Evolutionary conservation across 352 stramenopile genomes (phyloP).

Genomic region (Phytophthora pistaciae): DNA sequence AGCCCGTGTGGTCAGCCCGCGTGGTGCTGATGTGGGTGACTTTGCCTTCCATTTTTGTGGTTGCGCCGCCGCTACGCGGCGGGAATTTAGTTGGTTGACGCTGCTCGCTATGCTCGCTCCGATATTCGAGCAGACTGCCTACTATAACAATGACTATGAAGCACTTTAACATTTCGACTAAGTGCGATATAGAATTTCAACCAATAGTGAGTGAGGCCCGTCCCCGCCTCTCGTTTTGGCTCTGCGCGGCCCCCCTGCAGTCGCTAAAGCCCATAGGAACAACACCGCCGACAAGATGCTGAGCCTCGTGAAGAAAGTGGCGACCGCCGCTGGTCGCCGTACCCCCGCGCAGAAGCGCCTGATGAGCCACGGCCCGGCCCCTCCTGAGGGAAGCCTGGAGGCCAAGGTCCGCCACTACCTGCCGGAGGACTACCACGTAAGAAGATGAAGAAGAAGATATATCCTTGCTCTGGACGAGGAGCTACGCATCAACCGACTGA

Average conservation of each 20-base stretch:
- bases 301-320: conserved; percentile 82
- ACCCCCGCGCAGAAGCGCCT: conserved; percentile 69
- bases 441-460: background rate
- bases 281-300: conserved; percentile 54
- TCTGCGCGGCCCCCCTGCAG: conserved; percentile 14
- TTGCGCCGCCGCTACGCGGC: no score
- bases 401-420: conserved; percentile 87
- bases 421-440: conserved; percentile 88
- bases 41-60: no score
- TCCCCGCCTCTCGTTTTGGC: conserved; percentile 33
- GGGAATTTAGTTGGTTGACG: no score
- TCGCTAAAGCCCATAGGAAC: conserved; percentile 26
- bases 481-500: no score
- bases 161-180: background rate
- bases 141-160: conserved; percentile 7
- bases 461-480: background rate
- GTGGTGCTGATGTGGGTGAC: no score
- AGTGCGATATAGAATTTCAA: conserved; percentile 10
- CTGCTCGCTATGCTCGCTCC: no score
- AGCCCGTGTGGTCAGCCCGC: no score
- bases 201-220: conserved; percentile 16
- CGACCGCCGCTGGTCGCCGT: conserved; percentile 42
- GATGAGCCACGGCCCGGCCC: conserved; percentile 77
- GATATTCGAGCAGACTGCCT: no score
- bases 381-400: conserved; percentile 78